Percentiles rank a stretch among this genome's conserved stretches.
phyloP scores from a whole-genome alignment of 2,329 filamentous ascomycete species.

The Coniella lustricola region DNA sequence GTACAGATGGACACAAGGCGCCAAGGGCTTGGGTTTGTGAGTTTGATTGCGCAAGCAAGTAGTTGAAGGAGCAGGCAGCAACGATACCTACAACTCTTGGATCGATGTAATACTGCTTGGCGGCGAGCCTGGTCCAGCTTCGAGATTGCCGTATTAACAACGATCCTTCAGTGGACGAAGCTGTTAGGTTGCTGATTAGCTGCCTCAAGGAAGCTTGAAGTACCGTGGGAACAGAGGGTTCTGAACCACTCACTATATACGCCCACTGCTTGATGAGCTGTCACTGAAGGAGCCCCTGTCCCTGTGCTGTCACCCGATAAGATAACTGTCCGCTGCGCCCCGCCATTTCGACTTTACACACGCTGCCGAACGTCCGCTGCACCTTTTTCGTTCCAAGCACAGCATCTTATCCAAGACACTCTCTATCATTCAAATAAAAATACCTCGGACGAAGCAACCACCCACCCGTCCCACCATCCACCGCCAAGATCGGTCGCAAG shows the following conservation, averaged over 20 bases:
- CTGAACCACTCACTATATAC: too few relatives aligned
- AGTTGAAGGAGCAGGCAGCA: too few relatives aligned
- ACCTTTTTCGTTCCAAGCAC: not conserved
- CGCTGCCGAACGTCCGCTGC: not conserved
- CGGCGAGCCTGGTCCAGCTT: too few relatives aligned
- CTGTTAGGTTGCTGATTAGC: too few relatives aligned
- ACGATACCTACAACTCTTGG: too few relatives aligned
- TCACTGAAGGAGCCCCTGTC: not conserved
- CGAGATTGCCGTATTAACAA: too few relatives aligned
- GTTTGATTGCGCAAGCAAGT: not conserved
- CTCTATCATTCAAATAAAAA: not conserved
- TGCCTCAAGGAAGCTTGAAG: too few relatives aligned
- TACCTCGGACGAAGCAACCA: not conserved
- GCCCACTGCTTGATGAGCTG: not conserved
- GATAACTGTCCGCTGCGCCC: not conserved
- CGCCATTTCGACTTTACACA: too few relatives aligned
- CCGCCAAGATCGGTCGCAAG: slow-evolving; percentile 34
- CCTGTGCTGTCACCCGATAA: not conserved
- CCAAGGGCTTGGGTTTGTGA: slow-evolving; percentile 28
- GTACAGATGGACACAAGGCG: slow-evolving; percentile 42
- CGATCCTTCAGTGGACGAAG: too few relatives aligned
- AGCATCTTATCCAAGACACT: not conserved
- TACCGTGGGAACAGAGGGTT: too few relatives aligned
- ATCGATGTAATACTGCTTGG: too few relatives aligned
- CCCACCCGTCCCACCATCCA: not conserved